Conservation (phyloP, 2,329 filamentous ascomycete genomes). For the Microcera coccophila region DNA sequence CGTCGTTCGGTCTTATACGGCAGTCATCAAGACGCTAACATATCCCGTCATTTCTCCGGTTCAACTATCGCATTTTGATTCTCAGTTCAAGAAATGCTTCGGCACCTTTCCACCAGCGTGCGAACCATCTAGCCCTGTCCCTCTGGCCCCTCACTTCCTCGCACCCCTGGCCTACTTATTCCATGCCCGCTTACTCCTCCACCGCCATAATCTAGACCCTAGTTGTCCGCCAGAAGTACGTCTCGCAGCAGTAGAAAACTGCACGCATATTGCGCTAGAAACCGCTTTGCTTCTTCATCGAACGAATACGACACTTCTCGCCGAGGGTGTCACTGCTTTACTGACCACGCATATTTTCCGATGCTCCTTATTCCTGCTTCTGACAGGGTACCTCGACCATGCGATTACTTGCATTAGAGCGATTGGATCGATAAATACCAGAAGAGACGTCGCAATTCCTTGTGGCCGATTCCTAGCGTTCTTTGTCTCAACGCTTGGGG, state of each 20-base stretch:
- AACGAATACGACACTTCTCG: conserved; percentile 52
- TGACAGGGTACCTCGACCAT: conserved; percentile 67
- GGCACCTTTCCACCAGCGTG: conserved; percentile 71
- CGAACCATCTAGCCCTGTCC: conserved; percentile 60
- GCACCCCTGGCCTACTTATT: conserved; percentile 75
- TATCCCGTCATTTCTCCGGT: conserved; percentile 62
- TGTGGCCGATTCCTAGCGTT: conserved; percentile 81
- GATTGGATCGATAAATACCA: conserved; percentile 65
- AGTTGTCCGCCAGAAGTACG: conserved; percentile 63
- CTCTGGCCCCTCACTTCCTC: conserved; percentile 70
- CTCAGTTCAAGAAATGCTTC: conserved; percentile 72
- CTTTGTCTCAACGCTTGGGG: conserved; percentile 66
- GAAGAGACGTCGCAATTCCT: conserved; percentile 67
- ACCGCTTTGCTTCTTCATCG: conserved; percentile 74
- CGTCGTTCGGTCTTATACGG: conserved; percentile 72
- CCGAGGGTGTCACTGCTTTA: conserved; percentile 67
- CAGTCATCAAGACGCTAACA: conserved; percentile 67
- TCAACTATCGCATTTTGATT: conserved; percentile 74
- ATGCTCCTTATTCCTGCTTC: conserved; percentile 73
- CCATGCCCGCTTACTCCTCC: conserved; percentile 77
- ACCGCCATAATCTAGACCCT: conserved; percentile 82
- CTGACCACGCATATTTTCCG: conserved; percentile 84
- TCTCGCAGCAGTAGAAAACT: conserved; percentile 70
- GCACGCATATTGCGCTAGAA: conserved; percentile 69
- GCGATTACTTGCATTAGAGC: conserved; percentile 71